Evolutionary conservation across 2,329 filamentous ascomycete species (phyloP).

Genomic region (Exophiala mesophila): DNA sequence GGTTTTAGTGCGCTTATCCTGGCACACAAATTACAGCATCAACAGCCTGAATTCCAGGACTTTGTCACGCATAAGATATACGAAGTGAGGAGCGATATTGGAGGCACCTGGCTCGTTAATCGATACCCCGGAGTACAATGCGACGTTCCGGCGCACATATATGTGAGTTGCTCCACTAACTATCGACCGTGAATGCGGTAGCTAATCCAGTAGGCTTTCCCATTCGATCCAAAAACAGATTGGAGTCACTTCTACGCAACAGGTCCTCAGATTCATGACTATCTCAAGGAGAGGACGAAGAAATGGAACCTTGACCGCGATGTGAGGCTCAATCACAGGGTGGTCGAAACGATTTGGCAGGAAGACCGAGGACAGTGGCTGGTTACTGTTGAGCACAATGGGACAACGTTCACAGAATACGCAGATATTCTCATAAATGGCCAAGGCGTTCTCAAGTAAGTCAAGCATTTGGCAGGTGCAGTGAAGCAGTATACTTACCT

Average conservation of each 20-base stretch:
- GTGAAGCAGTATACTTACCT: neutral
- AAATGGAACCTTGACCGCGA: constrained; percentile 62
- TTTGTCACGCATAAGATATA: neutral
- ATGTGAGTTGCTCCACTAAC: neutral
- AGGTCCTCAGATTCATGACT: constrained; percentile 61
- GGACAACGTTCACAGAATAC: neutral
- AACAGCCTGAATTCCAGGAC: neutral
- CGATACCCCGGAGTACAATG: neutral
- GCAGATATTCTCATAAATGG: neutral
- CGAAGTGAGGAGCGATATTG: neutral
- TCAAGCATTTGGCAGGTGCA: too few species aligned
- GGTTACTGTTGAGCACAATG: constrained; percentile 30
- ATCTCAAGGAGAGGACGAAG: constrained; percentile 58
- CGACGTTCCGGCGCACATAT: constrained; percentile 1
- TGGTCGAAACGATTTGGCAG: constrained; percentile 55
- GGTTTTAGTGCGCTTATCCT: neutral
- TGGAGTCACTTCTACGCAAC: constrained; percentile 66
- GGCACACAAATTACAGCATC: neutral
- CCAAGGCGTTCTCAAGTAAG: neutral
- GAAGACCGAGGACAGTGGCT: constrained; percentile 51
- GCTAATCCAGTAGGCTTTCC: constrained; percentile 35
- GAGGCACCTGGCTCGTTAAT: neutral
- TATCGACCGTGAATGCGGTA: neutral
- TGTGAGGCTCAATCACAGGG: constrained; percentile 50
- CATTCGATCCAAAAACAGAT: constrained; percentile 61